These are phyloP conservation scores for Luzula sylvatica DNA, from an alignment of 176 grass and related monocot genomes.

Conservation along the genomic window DNA sequence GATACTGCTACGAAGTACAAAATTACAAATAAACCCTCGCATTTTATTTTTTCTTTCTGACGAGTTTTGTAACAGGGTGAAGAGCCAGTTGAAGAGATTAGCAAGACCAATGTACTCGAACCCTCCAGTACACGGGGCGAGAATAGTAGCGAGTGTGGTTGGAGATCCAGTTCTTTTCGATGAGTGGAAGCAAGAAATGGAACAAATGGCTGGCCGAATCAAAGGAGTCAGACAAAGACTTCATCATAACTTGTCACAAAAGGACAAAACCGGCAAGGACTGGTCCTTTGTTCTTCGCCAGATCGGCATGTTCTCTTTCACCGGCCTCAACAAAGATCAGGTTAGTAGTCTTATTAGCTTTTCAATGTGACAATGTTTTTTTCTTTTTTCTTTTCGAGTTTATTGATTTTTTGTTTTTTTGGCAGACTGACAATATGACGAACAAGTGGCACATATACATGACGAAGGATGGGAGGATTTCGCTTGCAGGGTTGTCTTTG, in stretches of 20 bases:
- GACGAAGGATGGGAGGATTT: constrained; percentile 96
- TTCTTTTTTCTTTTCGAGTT: neutral
- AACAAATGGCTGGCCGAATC: constrained; percentile 80
- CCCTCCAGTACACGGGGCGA: constrained; percentile 80
- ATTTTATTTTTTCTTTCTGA: too few species aligned
- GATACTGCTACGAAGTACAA: constrained; percentile 64
- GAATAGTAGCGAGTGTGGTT: constrained; percentile 85
- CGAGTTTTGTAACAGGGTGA: constrained; percentile 46
- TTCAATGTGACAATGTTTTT: neutral
- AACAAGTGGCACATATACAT: constrained; percentile 94
- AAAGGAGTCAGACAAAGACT: constrained; percentile 85
- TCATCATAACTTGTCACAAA: constrained; percentile 51
- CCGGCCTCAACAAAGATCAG: constrained; percentile 80
- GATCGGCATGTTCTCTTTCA: constrained; percentile 99
- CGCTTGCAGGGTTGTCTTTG: constrained; percentile 64
- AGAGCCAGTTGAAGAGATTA: constrained; percentile 93
- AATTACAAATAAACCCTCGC: neutral
- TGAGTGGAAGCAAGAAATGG: constrained; percentile 97
- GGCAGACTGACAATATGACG: constrained; percentile 80
- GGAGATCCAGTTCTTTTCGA: constrained; percentile 73
- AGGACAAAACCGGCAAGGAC: constrained; percentile 78
- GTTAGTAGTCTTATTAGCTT: constrained; percentile 4
- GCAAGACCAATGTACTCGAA: constrained; percentile 95
- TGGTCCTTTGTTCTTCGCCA: constrained; percentile 93
- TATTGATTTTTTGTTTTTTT: neutral